phyloP scores from a whole-genome alignment of 2,329 filamentous ascomycete species.

The Claviceps sp. region DNA sequence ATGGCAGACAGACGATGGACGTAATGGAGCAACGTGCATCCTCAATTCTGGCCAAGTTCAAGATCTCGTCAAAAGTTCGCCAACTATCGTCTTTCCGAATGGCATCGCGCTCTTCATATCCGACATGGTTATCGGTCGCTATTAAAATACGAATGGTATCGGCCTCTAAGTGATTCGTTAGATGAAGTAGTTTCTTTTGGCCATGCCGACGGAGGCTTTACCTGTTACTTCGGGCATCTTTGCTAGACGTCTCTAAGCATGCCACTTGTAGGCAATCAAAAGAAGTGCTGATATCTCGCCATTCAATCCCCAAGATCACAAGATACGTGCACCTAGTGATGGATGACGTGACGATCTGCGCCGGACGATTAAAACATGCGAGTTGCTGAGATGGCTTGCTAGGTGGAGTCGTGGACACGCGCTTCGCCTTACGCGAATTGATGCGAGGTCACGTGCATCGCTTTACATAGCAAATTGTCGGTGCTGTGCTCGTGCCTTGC shows the following conservation, averaged over 20 bases:
- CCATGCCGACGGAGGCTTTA: neutral
- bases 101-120: constrained; percentile 84
- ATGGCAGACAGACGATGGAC: neutral
- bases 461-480: neutral
- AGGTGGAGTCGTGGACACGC: constrained; percentile 2
- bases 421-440: constrained; percentile 11
- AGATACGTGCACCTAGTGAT: no score
- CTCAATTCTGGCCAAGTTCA: constrained; percentile 71
- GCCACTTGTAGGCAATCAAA: neutral
- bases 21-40: constrained; percentile 42
- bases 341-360: no score
- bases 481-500: neutral
- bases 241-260: neutral
- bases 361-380: no score
- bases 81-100: constrained; percentile 96
- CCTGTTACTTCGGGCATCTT: constrained; percentile 6
- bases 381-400: no score
- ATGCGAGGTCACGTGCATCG: constrained; percentile 18
- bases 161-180: constrained; percentile 27
- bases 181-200: neutral
- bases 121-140: constrained; percentile 95
- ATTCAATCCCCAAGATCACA: neutral
- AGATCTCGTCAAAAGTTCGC: constrained; percentile 89
- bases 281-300: neutral
- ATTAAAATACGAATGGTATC: constrained; percentile 93